phyloP scores from a whole-genome alignment of 73 alveolate genomes.

The Paramecium pentaurelia region DNA sequence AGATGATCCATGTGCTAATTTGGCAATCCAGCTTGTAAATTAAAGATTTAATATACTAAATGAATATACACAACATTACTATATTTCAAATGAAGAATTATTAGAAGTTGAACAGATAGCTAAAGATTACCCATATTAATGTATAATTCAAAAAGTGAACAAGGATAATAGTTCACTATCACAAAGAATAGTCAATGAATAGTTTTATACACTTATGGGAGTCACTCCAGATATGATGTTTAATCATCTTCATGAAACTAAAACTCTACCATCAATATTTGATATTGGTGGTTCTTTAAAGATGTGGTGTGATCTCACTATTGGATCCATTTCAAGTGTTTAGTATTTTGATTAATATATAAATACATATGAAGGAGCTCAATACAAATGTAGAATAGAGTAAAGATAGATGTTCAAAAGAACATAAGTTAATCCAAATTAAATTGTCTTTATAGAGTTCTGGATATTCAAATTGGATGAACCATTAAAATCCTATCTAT shows the following conservation, averaged over 20 bases:
- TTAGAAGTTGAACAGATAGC: not conserved
- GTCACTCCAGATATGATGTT: constrained; percentile 40
- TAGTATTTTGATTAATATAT: not conserved
- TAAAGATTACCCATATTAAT: not conserved
- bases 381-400: constrained; percentile 14
- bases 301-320: not conserved
- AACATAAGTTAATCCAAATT: not conserved
- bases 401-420: not conserved
- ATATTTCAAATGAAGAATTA: constrained; percentile 17
- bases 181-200: constrained; percentile 2
- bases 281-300: not conserved
- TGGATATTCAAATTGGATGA: constrained; percentile 35
- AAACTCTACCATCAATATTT: constrained; percentile 21
- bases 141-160: constrained; percentile 9
- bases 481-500: not conserved
- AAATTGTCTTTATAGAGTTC: constrained; percentile 24
- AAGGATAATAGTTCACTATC: not conserved
- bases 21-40: not conserved
- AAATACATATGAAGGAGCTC: constrained; percentile 11
- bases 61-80: not conserved
- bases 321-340: not conserved
- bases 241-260: constrained; percentile 18
- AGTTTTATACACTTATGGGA: constrained; percentile 14
- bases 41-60: not conserved
- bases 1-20: not conserved